Evolutionary conservation across 805 yeast species (phyloP).

Genomic region (Ascoidea asiatica): DNA sequence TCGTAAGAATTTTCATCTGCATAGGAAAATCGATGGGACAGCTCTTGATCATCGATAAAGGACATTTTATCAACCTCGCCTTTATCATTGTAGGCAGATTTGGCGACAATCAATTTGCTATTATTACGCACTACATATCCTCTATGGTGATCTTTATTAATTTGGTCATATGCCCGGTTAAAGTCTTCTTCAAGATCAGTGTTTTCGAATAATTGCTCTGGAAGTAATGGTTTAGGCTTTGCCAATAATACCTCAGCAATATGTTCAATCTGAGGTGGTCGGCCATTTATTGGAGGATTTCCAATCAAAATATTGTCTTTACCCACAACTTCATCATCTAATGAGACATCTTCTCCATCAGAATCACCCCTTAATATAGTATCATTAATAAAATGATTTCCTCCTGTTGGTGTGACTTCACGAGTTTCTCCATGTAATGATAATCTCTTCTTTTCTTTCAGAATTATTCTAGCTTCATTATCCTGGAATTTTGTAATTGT

Average conservation of each 20-base stretch:
- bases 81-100: slow-evolving; percentile 2
- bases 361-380: slow-evolving; percentile 6
- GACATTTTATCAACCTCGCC: background rate
- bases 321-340: slow-evolving; percentile 1
- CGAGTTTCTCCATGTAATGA: background rate
- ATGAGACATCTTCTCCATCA: slow-evolving; percentile 1
- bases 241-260: slow-evolving; percentile 8
- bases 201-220: slow-evolving; percentile 10
- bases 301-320: background rate
- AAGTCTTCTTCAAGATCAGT: background rate
- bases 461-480: background rate
- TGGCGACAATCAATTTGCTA: slow-evolving; percentile 9
- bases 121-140: slow-evolving; percentile 3
- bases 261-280: slow-evolving; percentile 4
- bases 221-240: slow-evolving; percentile 10
- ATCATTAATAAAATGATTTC: slow-evolving; percentile 6
- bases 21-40: background rate
- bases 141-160: background rate
- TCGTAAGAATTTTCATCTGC: background rate
- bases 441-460: too few species aligned
- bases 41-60: background rate
- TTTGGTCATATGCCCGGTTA: background rate
- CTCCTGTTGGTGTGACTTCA: background rate
- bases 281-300: background rate
- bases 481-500: too few species aligned